phyloP scores from a whole-genome alignment of 371 early-diverging fungal species.

The Choanephora cucurbitarum region DNA sequence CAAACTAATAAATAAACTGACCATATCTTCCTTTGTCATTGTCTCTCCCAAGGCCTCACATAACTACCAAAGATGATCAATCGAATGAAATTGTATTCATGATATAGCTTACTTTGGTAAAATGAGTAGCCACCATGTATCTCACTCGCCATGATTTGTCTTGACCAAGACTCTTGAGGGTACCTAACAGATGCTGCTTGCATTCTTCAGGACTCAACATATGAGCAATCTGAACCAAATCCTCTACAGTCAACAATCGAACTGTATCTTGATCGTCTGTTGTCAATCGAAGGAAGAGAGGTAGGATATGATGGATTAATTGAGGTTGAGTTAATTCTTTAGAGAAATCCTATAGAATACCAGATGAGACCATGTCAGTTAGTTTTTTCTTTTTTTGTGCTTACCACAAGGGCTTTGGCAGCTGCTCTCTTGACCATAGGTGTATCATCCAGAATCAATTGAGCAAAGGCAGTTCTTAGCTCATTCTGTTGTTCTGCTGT shows the following conservation, averaged over 20 bases:
- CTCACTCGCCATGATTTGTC: slow-evolving; percentile 98
- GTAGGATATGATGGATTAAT: slow-evolving; percentile 65
- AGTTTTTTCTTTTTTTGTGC: slow-evolving; percentile 9
- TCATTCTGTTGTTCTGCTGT: slow-evolving; percentile 80
- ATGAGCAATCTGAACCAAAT: slow-evolving; percentile 86
- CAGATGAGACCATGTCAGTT: background rate
- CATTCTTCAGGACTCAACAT: slow-evolving; percentile 77
- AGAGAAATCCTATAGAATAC: slow-evolving; percentile 9
- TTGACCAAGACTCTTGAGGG: slow-evolving; percentile 74
- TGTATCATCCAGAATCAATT: slow-evolving; percentile 94
- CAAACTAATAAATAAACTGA: slow-evolving; percentile 59
- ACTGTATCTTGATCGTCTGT: slow-evolving; percentile 97
- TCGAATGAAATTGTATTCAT: background rate
- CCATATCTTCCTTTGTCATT: slow-evolving; percentile 42
- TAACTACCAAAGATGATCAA: slow-evolving; percentile 15
- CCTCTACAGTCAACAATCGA: slow-evolving; percentile 91
- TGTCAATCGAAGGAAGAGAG: slow-evolving; percentile 77
- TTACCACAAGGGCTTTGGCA: slow-evolving; percentile 84
- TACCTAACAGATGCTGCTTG: slow-evolving; percentile 71
- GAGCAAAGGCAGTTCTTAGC: slow-evolving; percentile 73
- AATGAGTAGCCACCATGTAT: slow-evolving; percentile 96
- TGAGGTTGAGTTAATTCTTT: slow-evolving; percentile 68
- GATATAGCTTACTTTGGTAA: slow-evolving; percentile 67
- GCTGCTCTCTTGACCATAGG: slow-evolving; percentile 98
- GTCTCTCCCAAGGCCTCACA: slow-evolving; percentile 40